A percentile compares a stretch with the other conserved stretches of the same genome.
phyloP scores from a whole-genome alignment of 805 yeast species.

The Torulaspora quercuum region DNA sequence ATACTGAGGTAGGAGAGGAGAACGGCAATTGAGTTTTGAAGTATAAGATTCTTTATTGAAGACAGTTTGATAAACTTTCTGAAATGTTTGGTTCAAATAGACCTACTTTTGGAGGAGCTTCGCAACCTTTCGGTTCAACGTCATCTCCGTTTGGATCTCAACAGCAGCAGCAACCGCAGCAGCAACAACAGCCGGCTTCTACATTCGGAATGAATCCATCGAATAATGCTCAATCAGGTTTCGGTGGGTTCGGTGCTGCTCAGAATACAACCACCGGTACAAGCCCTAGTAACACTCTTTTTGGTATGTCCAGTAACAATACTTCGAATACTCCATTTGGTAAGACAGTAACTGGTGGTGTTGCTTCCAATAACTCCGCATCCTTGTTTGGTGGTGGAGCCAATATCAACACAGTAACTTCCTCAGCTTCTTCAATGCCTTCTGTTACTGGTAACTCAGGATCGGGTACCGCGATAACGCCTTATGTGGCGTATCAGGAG shows the following conservation, averaged over 20 bases:
- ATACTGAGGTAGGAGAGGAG: no score
- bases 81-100: constrained; percentile 25
- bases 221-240: constrained; percentile 34
- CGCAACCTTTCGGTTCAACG: constrained; percentile 23
- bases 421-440: constrained; percentile 10
- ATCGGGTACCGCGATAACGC: constrained; percentile 64
- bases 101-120: constrained; percentile 23
- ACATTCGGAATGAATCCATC: constrained; percentile 36
- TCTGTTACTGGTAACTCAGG: constrained; percentile 24
- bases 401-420: constrained; percentile 16
- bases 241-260: constrained; percentile 34
- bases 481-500: constrained; percentile 67
- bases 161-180: constrained; percentile 25
- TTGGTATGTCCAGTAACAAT: constrained; percentile 31
- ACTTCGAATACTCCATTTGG: constrained; percentile 24
- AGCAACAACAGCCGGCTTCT: constrained; percentile 22
- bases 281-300: constrained; percentile 29
- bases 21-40: constrained; percentile 1
- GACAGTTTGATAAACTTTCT: no score
- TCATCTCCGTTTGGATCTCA: constrained; percentile 25
- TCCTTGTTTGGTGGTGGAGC: constrained; percentile 42
- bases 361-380: constrained; percentile 28
- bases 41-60: no score
- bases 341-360: constrained; percentile 29
- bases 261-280: constrained; percentile 18